Base-by-base conservation (phyloP, 306 rosid genomes). In the Quercus cerris region DNA sequence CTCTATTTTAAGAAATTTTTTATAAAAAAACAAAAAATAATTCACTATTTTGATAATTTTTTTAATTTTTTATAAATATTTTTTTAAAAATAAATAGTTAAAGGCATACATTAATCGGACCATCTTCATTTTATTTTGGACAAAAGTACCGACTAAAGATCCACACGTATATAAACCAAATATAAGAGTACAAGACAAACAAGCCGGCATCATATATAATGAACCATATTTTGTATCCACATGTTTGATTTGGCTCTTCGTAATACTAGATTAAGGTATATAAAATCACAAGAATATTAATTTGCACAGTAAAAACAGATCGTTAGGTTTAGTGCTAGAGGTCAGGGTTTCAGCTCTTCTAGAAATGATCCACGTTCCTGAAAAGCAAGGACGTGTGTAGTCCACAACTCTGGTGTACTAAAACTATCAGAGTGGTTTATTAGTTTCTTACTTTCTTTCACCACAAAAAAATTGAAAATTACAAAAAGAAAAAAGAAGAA, bases 1-100 rank as follows among this genome's bases (percentile, higher is more conserved):
- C 5, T 4, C 0, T 0, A 31, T 31, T 31, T 31, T 31, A 31
- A 4, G 4, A 31, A 31, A 31, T 31, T 1, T 4, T 31, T 5
- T 31, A 31, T 4, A 5, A 1, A 31, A 31, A 31, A 31, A 31
- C 5, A 1, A 31, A 31, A 4, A 31, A 31, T 0, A 31, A 31
- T 31, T 31, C 0, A 31, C 0, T 4, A 0, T 31, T 31, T 4
- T 31, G 0, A 31, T 1, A 31, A 0, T 0, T 31, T 31, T 31
- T 31, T 31, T 0, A 31, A 31, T 4, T 31, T 31, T 31, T 0
- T 1, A 4, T 31, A 31, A 31, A 4, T 0, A 0, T 0, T 4
- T 31, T 31, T 4, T 0, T 1, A 31, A 31, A 31, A 31, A 31
- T 31, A 31, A 0, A 31, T 4, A 4, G 1, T 31, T 31, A 31